Evolutionary conservation across 352 stramenopile species (phyloP), one percentile per base, ranked within the genome.

Genomic region (Pseudoperonospora humuli): DNA sequence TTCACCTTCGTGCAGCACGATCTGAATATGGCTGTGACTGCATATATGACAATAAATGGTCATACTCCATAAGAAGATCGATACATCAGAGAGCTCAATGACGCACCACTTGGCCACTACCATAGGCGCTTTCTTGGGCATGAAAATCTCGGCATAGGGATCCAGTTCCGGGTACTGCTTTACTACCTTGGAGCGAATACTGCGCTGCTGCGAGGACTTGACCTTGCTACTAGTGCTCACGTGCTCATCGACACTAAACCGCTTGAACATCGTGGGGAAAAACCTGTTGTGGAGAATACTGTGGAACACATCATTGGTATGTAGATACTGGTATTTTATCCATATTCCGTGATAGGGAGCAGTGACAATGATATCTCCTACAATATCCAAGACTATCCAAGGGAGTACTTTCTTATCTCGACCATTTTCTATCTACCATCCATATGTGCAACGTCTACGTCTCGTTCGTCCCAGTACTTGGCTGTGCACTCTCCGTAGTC

Each of bases 241-340:
- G 71, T 97, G 87, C 56, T 97, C 89, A 7, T 89, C 84, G 39
- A 92, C 71, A 26, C 85, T 91, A 57, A 98, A 98, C 51, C 80
- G 86, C 75, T 97, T 97, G 67, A 98, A 98, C 91, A 98, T 93
- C n/a, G n/a, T n/a, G n/a, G n/a, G n/a, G n/a, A n/a, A n/a, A n/a
- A n/a, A n/a, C n/a, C n/a, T n/a, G n/a, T n/a, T n/a, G n/a, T n/a
- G n/a, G n/a, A n/a, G n/a, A n/a, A n/a, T n/a, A n/a, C n/a, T n/a
- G n/a, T n/a, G n/a, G n/a, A n/a, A n/a, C n/a, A n/a, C n/a, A n/a
- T n/a, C n/a, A n/a, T n/a, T n/a, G n/a, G n/a, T n/a, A n/a, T n/a
- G n/a, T n/a, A n/a, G n/a, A n/a, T n/a, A n/a, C n/a, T n/a, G n/a
- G n/a, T n/a, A n/a, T n/a, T n/a, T n/a, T n/a, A n/a, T n/a, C n/a